These are phyloP conservation scores for Tricholoma terreum DNA, from an alignment of 768 basidiomycete genomes.

Conservation along the genomic window DNA sequence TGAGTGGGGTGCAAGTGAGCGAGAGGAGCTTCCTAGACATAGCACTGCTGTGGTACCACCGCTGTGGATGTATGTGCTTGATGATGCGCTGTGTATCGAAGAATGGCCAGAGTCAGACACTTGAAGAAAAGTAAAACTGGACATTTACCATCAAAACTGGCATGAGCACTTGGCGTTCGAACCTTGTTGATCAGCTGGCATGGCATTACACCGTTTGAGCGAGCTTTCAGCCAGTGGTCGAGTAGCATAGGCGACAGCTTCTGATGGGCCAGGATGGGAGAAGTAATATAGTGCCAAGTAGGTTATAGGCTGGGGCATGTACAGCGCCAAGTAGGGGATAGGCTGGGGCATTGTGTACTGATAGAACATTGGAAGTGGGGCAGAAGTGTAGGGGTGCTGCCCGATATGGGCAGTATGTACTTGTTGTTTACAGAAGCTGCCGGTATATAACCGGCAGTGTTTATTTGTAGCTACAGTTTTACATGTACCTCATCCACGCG, in stretches of 20 bases:
- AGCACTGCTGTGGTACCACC: background rate
- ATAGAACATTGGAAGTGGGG: background rate
- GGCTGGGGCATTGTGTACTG: background rate
- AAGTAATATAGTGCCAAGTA: background rate
- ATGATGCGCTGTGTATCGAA: background rate
- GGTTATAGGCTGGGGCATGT: background rate
- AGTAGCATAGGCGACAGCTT: background rate
- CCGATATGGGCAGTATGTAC: no score
- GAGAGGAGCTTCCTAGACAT: no score
- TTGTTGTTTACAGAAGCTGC: no score
- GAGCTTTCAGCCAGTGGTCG: background rate
- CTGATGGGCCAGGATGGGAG: background rate
- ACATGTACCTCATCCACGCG: no score
- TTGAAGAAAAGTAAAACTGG: background rate
- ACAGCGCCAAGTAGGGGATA: background rate
- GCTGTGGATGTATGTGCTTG: background rate
- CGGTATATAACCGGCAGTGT: no score
- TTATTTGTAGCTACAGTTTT: no score
- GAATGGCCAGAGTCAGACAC: background rate
- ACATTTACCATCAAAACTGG: background rate
- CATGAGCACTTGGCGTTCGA: background rate
- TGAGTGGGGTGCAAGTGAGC: background rate
- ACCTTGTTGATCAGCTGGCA: background rate
- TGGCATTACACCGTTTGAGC: background rate
- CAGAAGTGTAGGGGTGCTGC: no score